Evolutionary conservation across 2,329 filamentous ascomycete genomes (phyloP), one percentile per base, ranked within the genome.

Genomic region (Penicillium sp.): DNA sequence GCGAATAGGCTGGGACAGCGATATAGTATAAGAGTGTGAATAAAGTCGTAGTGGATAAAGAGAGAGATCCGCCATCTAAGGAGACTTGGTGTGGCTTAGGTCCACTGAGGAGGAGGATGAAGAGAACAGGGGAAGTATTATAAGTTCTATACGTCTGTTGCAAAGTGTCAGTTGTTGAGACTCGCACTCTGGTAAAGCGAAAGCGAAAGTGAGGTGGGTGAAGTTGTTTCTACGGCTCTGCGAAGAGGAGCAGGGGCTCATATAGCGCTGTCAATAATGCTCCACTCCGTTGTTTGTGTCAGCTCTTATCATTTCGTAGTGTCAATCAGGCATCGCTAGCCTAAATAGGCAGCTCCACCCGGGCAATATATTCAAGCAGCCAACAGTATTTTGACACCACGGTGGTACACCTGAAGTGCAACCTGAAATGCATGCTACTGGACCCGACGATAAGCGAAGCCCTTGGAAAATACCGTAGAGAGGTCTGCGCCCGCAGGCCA

Each of bases 11-110:
- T 68, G 66, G 44, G 64, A 67, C 45, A 68, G 57, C 51, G 65
- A 65, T 60, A 68, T 68, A 30, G 65, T 67, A 59, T 68, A 68
- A 26, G 55, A 56, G 55, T 68, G 66, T 29, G 65, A 67, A 58
- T 67, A 64, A 40, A 59, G 63, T 52, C 62, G 65, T 53, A 66
- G 56, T 52, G 66, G 64, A 49, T 62, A 62, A 40, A 61, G 60
- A 49, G 66, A 68, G 52, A 67, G 50, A 63, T 52, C 58, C 61
- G 64, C 66, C 66, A 68, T 68, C 66, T 67, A 68, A 64, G 59
- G 46, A 56, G 43, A 56, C 20, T 53, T 56, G 52, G 41, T 39
- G 53, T 56, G 59, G 56, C 54, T 45, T 17, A 21, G 32, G 39
- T 50, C 54, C 55, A 62, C 56, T 24, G 39, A 51, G 48, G 23